Conservation (phyloP, 805 yeast genomes). For the Lachancea dasiensis region DNA sequence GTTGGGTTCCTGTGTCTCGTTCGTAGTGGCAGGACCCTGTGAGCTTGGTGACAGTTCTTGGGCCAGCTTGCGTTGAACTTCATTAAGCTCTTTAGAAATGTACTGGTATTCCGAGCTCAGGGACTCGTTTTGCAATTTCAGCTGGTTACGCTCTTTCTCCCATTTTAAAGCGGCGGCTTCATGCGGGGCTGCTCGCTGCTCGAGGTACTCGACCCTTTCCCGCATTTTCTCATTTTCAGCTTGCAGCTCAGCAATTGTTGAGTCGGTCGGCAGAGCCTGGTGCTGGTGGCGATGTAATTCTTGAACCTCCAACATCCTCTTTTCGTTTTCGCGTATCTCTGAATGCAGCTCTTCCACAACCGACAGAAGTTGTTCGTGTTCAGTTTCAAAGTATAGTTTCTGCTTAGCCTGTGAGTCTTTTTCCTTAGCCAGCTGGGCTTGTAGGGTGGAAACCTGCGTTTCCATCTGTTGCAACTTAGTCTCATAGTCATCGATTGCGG, state of each 20-base stretch:
- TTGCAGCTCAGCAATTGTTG: slow-evolving; percentile 6
- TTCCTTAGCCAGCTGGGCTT: slow-evolving; percentile 22
- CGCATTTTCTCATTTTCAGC: slow-evolving; percentile 7
- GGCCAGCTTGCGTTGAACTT: slow-evolving; percentile 23
- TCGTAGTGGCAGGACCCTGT: slow-evolving; percentile 5
- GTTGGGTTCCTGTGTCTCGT: slow-evolving; percentile 6
- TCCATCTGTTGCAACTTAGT: slow-evolving; percentile 31
- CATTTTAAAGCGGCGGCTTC: slow-evolving; percentile 18
- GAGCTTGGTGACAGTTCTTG: slow-evolving; percentile 18
- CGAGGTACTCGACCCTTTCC: slow-evolving; percentile 6
- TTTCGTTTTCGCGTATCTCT: slow-evolving; percentile 31
- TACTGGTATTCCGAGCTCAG: slow-evolving; percentile 24
- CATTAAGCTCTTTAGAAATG: slow-evolving; percentile 24
- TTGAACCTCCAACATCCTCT: slow-evolving; percentile 10
- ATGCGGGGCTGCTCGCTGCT: slow-evolving; percentile 13
- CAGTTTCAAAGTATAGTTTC: slow-evolving; percentile 25
- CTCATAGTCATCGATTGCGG: slow-evolving; percentile 28
- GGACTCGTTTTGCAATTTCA: slow-evolving; percentile 26
- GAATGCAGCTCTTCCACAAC: slow-evolving; percentile 30
- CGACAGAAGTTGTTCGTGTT: slow-evolving; percentile 28
- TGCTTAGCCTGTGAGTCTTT: slow-evolving; percentile 22
- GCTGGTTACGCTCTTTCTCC: slow-evolving; percentile 27
- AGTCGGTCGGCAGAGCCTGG: slow-evolving; percentile 4
- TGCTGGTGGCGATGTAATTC: neutral
- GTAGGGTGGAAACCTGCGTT: slow-evolving; percentile 17